These are phyloP conservation scores for Ceratocystis destructans DNA, from an alignment of 2,329 filamentous ascomycete genomes.

Conservation along the genomic window DNA sequence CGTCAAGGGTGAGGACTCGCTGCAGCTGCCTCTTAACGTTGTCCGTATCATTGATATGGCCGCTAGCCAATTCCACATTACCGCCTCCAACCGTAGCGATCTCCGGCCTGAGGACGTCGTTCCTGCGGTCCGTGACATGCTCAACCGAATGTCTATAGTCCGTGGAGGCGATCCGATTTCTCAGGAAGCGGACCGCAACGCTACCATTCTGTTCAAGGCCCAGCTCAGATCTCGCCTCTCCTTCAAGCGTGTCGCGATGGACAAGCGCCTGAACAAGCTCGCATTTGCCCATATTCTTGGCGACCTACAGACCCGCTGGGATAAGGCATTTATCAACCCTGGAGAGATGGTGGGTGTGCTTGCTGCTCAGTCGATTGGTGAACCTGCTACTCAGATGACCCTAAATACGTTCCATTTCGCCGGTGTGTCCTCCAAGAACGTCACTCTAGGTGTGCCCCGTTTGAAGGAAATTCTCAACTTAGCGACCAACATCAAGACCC, in stretches of 20 bases:
- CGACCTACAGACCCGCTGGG: constrained; percentile 79
- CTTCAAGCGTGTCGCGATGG: constrained; percentile 81
- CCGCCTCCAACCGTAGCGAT: constrained; percentile 73
- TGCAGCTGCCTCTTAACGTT: constrained; percentile 88
- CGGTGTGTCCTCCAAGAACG: constrained; percentile 99
- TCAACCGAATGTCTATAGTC: constrained; percentile 70
- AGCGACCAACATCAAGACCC: constrained; percentile 95
- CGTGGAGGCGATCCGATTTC: constrained; percentile 75
- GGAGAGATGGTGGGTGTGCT: constrained; percentile 98
- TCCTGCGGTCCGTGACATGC: constrained; percentile 57
- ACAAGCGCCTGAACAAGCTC: constrained; percentile 75
- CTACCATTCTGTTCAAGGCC: constrained; percentile 84
- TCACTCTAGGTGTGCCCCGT: constrained; percentile 95
- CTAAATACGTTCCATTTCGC: constrained; percentile 99
- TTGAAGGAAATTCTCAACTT: constrained; percentile 99
- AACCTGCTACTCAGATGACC: constrained; percentile 98
- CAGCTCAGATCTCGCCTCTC: constrained; percentile 78
- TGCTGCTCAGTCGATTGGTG: constrained; percentile 95
- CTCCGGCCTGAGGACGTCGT: constrained; percentile 80
- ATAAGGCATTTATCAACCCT: constrained; percentile 70
- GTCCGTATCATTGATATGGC: constrained; percentile 81
- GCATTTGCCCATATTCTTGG: constrained; percentile 88
- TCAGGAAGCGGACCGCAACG: constrained; percentile 70
- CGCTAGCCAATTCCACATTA: constrained; percentile 80
- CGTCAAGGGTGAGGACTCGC: constrained; percentile 62